Percentiles rank a stretch among this genome's conserved stretches.
These are phyloP conservation scores for Plenodomus lindquistii DNA, from an alignment of 2,329 filamentous ascomycete genomes.

Conservation along the genomic window DNA sequence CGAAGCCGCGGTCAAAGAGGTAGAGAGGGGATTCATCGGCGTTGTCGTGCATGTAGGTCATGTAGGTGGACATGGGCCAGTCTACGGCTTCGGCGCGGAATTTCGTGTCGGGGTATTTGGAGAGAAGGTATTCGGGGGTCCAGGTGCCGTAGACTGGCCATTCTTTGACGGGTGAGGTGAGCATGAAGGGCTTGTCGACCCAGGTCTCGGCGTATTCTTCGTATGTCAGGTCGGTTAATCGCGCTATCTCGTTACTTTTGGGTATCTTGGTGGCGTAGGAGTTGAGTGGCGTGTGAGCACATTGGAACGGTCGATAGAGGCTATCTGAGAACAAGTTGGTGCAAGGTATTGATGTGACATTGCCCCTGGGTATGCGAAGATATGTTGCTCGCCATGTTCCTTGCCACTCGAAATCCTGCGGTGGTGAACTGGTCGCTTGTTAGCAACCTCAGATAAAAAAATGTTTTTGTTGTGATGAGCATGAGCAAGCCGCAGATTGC, in stretches of 20 bases:
- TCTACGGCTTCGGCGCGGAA: conserved; percentile 94
- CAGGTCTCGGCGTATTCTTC: conserved; percentile 75
- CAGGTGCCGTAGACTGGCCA: conserved; percentile 81
- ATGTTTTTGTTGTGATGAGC: neutral
- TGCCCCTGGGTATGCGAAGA: conserved; percentile 60
- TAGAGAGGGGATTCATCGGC: conserved; percentile 88
- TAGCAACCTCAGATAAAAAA: neutral
- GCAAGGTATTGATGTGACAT: conserved; percentile 68
- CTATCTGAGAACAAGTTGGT: conserved; percentile 84
- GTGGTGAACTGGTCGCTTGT: conserved; percentile 45
- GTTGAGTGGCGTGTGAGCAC: conserved; percentile 72
- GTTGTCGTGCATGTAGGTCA: conserved; percentile 78
- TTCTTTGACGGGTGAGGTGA: conserved; percentile 76
- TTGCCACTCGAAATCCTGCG: conserved; percentile 65
- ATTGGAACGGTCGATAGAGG: conserved; percentile 87
- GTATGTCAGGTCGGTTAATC: conserved; percentile 69
- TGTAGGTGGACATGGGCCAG: conserved; percentile 82
- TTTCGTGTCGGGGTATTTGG: conserved; percentile 65
- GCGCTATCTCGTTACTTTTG: conserved; percentile 69
- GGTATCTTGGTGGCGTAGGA: conserved; percentile 75
- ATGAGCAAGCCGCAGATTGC: neutral
- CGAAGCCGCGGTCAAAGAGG: conserved; percentile 86
- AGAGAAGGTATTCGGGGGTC: conserved; percentile 69
- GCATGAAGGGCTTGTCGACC: conserved; percentile 82
- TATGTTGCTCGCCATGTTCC: conserved; percentile 85